Evolutionary conservation across 805 yeast species (phyloP), one percentile per base, ranked within the genome.

Genomic region (Monosporozyma servazzii): DNA sequence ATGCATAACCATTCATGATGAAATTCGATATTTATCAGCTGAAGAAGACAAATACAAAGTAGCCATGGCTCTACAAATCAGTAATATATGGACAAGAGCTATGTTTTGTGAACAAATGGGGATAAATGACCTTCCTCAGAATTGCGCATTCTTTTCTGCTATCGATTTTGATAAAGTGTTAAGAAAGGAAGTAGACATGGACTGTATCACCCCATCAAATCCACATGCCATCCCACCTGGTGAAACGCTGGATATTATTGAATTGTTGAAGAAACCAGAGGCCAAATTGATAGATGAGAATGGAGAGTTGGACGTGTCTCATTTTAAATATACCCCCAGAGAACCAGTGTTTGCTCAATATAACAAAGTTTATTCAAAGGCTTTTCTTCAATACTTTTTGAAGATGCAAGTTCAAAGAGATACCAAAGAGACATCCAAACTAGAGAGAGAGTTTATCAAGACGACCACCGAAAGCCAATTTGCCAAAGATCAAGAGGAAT

Each of bases 71-170:
- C 71, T 93, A 47, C 99, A 93, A 64, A 78, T 95, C 20, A 79
- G 93, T 49, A 95, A 95, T 65, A 62, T 91, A 3, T 93, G 99
- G 99, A 91, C 98, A 0, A 75, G 99, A 53, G 95, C 95, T 0
- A 84, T 93, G 80, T 93, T 93, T 60, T 86, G 95, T 58, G 95
- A 90, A 63, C 95, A 89, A 61, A 68, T 91, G 62, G 97, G 97
- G 0, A 84, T 93, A 54, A 75, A 79, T 37, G 95, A 90, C 56
- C 74, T 93, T 39, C 99, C 99, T 0, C 96, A 90, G 60, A 83
- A 90, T 11, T 88, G 96, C 70, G 98, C 99, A 0, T 93, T 93
- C 64, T 93, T 93, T 65, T 87, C 96, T 1, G 89, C 88, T 39
- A 89, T 93, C 40, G 99, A 93, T 63, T 78, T 95, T 50, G 99